Base-by-base conservation (phyloP, 495 filamentous ascomycete genomes). In the Penicillium herquei region DNA sequence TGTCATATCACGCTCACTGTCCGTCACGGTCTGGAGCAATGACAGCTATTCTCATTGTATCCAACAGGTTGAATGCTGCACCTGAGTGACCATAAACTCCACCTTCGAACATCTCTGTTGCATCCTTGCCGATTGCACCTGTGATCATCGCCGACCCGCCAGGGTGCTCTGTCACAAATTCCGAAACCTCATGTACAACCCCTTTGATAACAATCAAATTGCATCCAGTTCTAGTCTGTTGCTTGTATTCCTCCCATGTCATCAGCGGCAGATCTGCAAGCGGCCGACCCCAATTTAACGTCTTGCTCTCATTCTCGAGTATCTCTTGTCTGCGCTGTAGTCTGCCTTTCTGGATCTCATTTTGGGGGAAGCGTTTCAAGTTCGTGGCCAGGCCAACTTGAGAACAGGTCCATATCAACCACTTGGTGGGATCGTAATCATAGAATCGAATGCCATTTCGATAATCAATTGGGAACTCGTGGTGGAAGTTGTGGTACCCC, bases 361-460 rank as follows among this genome's bases (percentile, higher is more conserved):
- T 97, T 70, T 84, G 76, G 68, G 88, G 88, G 84, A 97, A 96
- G 65, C 91, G 84, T 83, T 96, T 96, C 35, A 97, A 81, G 71
- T 96, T 87, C 68, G 87, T 92, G 61, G 92, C 92, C 52, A 97
- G 82, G 39, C 92, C 92, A 41, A 96, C 74, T 72, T 91, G 83
- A 84, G 95, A 94, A 86, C 85, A 91, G 55, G 79, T 65, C 87
- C 87, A 93, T 80, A 97, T 97, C 67, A 72, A 80, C 91, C 92
- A 96, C 80, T 97, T 97, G 68, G 92, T 96, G n/a, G 91, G 91
- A 74, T 97, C 92, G 65, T 96, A 96, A 77, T 97, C 92, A 78
- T 87, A 87, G 89, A 90, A 96, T 66, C 94, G 79, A 59, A 96
- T 91, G 35, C 91, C 92, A 73, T 96, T 96, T 67, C 92, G 90